Evolutionary conservation across 352 stramenopile species (phyloP), one percentile per base, ranked within the genome.

Genomic region (Globisporangium takayamanum): DNA sequence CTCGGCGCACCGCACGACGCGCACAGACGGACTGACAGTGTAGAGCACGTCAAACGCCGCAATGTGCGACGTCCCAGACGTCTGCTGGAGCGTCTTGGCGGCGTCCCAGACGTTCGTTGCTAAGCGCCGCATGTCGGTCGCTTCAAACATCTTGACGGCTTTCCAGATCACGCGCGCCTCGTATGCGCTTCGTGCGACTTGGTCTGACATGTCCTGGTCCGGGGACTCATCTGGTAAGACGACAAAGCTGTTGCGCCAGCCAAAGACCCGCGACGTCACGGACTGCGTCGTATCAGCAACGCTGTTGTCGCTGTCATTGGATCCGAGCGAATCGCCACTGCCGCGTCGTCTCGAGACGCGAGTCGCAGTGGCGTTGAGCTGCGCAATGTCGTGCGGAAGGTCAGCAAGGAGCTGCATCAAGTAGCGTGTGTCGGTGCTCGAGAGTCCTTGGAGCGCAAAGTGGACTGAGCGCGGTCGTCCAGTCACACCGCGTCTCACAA

Each of bases 101-200:
- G 50, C 14, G 42, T 42, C 51, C 73, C 73, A 81, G 25, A 81
- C 69, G 26, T 72, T 64, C n/a, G 56, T 53, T 49, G 73, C 73
- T 16, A 81, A 56, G 3, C 62, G 58, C 47, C 60, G 66, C 64
- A 77, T 75, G 30, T 45, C 50, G 50, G 66, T 63, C 7, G 62
- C 53, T 5, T 81, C 68, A 6, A 81, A 50, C 7, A 60, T 64
- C 62, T 81, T 81, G 28, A 64, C 66, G 28, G 67, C 73, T 51
- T 78, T 78, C 70, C 73, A 81, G 33, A 81, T 63, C 14, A 81
- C 57, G 8, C 60, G 56, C 44, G 41, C 4, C 36, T 64, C 42
- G 25, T 55, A 59, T 46, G 58, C 54, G 14, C 70, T 65, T 26
- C 2, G 28, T 5, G 28, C 28, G 28, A 33, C 28, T 33, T 33